Evolutionary conservation across 1,284 basidiomycete genomes (phyloP).

Genomic region (Gymnopus androsaceus): DNA sequence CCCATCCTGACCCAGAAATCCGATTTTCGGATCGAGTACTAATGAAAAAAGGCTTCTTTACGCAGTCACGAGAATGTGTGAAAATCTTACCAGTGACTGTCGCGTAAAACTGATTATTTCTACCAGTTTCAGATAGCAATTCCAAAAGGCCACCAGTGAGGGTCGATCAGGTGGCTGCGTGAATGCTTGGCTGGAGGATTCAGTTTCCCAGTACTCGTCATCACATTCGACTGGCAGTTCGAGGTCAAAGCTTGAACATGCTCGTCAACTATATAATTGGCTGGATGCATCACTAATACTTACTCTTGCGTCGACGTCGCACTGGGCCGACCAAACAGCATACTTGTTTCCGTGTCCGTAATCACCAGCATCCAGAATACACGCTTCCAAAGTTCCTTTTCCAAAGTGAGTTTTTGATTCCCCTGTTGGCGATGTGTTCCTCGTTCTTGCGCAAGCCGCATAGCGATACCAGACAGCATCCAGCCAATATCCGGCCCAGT

Average conservation of each 20-base stretch:
- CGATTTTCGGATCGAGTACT: slow-evolving; percentile 34
- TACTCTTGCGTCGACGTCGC: not conserved
- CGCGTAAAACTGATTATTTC: slow-evolving; percentile 50
- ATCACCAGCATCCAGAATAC: slow-evolving; percentile 1
- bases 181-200: slow-evolving; percentile 32
- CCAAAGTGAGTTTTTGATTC: slow-evolving; percentile 1
- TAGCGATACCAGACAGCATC: slow-evolving; percentile 3
- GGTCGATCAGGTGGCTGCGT: slow-evolving; percentile 36
- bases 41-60: not conserved
- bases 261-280: not conserved
- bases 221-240: slow-evolving; percentile 7
- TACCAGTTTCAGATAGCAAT: slow-evolving; percentile 45
- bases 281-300: not conserved
- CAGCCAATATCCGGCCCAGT: slow-evolving; percentile 2
- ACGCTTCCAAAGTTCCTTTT: slow-evolving; percentile 4
- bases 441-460: slow-evolving; percentile 4
- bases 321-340: not conserved
- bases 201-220: slow-evolving; percentile 3
- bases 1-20: slow-evolving; percentile 32
- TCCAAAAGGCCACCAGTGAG: slow-evolving; percentile 41
- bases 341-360: not conserved
- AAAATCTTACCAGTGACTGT: slow-evolving; percentile 37
- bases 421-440: slow-evolving; percentile 4
- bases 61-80: not conserved
- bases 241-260: not conserved